Evolutionary conservation across 495 filamentous ascomycete genomes (phyloP).

Genomic region (Neurospora sp.): DNA sequence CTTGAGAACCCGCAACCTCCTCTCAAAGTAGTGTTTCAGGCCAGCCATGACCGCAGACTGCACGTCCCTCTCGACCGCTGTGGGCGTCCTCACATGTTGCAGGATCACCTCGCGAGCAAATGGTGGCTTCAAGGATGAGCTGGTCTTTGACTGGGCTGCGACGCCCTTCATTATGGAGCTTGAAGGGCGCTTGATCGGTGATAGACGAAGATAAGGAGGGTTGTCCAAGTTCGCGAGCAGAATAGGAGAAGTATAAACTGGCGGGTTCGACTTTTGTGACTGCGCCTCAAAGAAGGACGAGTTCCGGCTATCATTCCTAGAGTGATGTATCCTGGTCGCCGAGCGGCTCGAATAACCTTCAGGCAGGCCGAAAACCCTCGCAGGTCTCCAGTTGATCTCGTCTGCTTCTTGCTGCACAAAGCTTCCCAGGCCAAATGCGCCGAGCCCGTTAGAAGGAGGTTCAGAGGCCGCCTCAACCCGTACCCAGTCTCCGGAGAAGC

Average conservation of each 20-base stretch:
- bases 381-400: conserved; percentile 55
- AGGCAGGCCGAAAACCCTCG: conserved; percentile 77
- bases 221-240: conserved; percentile 73
- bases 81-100: conserved; percentile 79
- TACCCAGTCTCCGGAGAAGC: conserved; percentile 98
- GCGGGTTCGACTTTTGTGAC: conserved; percentile 40
- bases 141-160: conserved; percentile 34
- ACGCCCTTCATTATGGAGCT: conserved; percentile 22
- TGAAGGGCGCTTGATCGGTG: conserved; percentile 44
- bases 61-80: conserved; percentile 72
- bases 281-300: conserved; percentile 47
- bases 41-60: conserved; percentile 75
- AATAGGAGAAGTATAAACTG: conserved; percentile 73
- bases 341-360: conserved; percentile 51
- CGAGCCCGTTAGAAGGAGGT: conserved; percentile 48
- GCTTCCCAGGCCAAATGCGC: conserved; percentile 43
- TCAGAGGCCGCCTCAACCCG: conserved; percentile 63
- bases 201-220: conserved; percentile 62
- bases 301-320: conserved; percentile 37
- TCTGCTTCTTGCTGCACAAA: conserved; percentile 36
- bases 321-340: conserved; percentile 40
- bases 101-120: conserved; percentile 84
- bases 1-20: conserved; percentile 64
- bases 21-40: conserved; percentile 78
- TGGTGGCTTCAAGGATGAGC: conserved; percentile 52